phyloP scores from a whole-genome alignment of 2,329 filamentous ascomycete species.

The Colletotrichum navitas region DNA sequence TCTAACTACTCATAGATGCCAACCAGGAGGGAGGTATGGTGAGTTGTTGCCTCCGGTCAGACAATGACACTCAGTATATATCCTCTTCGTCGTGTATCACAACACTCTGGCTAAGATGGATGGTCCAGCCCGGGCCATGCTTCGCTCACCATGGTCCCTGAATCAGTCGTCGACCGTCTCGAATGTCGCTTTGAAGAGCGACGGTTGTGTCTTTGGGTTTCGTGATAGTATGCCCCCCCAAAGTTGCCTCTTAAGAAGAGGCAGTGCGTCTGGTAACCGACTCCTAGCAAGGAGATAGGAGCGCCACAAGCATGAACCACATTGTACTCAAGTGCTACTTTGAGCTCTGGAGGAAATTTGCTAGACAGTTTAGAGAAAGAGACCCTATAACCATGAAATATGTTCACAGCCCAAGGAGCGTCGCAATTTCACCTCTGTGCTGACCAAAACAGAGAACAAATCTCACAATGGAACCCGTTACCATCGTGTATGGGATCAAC shows the following conservation, averaged over 20 bases:
- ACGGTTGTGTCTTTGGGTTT: background rate
- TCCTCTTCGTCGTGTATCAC: background rate
- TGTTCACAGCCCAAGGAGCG: background rate
- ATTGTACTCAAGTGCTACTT: background rate
- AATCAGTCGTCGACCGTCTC: background rate
- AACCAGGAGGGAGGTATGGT: background rate
- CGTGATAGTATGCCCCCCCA: background rate
- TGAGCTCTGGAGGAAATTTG: background rate
- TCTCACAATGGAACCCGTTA: background rate
- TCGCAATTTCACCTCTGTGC: background rate
- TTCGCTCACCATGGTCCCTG: background rate
- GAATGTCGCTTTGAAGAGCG: background rate
- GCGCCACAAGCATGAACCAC: background rate
- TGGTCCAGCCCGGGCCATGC: background rate
- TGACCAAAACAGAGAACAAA: background rate
- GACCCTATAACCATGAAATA: background rate
- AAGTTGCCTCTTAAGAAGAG: background rate
- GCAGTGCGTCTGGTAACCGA: background rate
- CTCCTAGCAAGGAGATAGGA: background rate
- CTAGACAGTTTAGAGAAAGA: background rate
- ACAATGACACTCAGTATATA: background rate
- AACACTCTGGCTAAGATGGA: background rate
- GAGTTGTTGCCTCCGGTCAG: background rate
- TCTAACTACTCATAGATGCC: background rate
- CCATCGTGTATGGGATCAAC: too few relatives aligned